A percentile compares a stretch with the other conserved stretches of the same genome.
These are phyloP conservation scores for Rostrohypoxylon terebratum DNA, from an alignment of 495 filamentous ascomycete genomes.

Conservation along the genomic window DNA sequence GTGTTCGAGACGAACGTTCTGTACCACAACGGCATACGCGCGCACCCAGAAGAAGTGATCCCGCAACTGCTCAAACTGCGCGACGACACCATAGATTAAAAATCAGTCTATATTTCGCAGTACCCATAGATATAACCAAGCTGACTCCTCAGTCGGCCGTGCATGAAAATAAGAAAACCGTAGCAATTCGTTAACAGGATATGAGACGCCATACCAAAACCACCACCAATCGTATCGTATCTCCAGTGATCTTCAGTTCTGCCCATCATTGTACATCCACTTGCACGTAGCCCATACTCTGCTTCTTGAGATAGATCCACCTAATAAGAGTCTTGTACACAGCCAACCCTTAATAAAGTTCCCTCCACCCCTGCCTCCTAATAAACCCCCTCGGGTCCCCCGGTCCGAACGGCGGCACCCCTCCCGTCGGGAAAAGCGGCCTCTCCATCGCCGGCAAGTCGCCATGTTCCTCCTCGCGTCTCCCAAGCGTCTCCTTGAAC, in stretches of 20 bases:
- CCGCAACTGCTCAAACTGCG: constrained; percentile 75
- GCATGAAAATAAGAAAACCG: background rate
- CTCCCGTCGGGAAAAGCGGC: constrained; percentile 20
- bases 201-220: background rate
- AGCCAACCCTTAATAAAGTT: background rate
- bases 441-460: constrained; percentile 59
- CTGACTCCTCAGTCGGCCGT: background rate
- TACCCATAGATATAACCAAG: constrained; percentile 8
- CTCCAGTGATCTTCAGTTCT: background rate
- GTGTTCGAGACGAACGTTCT: constrained; percentile 85
- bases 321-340: no score
- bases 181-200: constrained; percentile 8
- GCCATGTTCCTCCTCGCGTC: constrained; percentile 55
- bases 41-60: constrained; percentile 78
- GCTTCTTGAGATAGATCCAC: background rate
- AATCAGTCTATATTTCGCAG: background rate
- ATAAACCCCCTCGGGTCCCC: constrained; percentile 14
- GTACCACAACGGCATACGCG: constrained; percentile 85
- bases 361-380: constrained; percentile 9
- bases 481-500: constrained; percentile 56
- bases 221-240: background rate
- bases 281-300: background rate
- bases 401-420: background rate
- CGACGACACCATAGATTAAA: constrained; percentile 78
- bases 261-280: background rate